Base-by-base conservation (phyloP, 139 green algal genomes). In the Micractinium sp. region DNA sequence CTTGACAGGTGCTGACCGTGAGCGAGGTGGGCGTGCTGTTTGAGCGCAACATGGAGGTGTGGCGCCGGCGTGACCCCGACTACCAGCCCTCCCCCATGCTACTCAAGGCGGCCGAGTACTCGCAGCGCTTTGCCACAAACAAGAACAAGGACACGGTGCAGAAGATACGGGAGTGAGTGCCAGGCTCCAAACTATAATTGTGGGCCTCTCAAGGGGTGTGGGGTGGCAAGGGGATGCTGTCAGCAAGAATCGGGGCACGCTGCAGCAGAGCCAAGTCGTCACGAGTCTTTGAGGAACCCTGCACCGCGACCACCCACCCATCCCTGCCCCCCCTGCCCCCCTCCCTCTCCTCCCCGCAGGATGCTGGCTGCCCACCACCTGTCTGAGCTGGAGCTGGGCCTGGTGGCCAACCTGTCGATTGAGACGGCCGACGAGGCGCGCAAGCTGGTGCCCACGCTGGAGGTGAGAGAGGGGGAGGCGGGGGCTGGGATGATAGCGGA, bases 141-240 rank as follows among this genome's bases (percentile, higher is more conserved):
- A 88, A 82, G n/a, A 92, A 93, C 89, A 76, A 35, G 36, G 87
- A 92, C 16, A 91, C 91, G 2, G 38, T 94, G 31, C 31, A 87
- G 53, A 86, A 87, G 15, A 90, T 94, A 13, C 87, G 92, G 77
- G 85, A 91, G 92, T 94, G 85, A 89, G 91, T 87, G n/a, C n/a
- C n/a, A n/a, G n/a, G n/a, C n/a, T n/a, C n/a, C n/a, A n/a, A n/a
- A n/a, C n/a, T n/a, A n/a, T n/a, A n/a, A n/a, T n/a, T n/a, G n/a
- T n/a, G n/a, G n/a, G n/a, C n/a, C n/a, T n/a, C n/a, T n/a, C n/a
- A n/a, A n/a, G n/a, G n/a, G n/a, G n/a, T n/a, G n/a, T 56, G 47
- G 47, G 7, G 7, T 9, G 47, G 47, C 9, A 31, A 60, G 7
- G 16, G 35, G 36, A 35, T 23, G 15, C 36, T 56, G 22, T 2